Evolutionary conservation across 1,284 basidiomycete species (phyloP).

Genomic region (Tilletiaria anomala): DNA sequence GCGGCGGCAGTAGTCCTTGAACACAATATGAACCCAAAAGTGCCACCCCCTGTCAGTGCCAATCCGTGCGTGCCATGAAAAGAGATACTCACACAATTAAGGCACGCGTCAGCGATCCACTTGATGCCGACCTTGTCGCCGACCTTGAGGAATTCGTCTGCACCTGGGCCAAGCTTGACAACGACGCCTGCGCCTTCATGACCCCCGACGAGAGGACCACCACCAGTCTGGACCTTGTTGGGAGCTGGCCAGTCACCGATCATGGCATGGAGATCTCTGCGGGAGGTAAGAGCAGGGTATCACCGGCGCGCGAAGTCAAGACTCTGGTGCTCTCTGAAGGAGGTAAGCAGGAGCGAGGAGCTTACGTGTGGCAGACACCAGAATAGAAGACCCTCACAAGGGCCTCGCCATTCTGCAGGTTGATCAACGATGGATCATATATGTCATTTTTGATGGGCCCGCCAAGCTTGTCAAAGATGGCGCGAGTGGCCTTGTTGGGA

Average conservation of each 20-base stretch:
- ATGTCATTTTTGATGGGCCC: too few relatives aligned
- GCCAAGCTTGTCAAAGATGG: too few relatives aligned
- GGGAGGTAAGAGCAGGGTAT: too few relatives aligned
- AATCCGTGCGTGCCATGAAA: too few relatives aligned
- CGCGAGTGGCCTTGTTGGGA: too few relatives aligned
- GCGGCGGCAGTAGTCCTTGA: slow-evolving; percentile 58
- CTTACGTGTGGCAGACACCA: slow-evolving; percentile 26
- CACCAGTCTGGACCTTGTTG: slow-evolving; percentile 43
- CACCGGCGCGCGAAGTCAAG: too few relatives aligned
- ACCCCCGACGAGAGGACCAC: slow-evolving; percentile 63
- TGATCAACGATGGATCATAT: too few relatives aligned
- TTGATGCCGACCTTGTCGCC: slow-evolving; percentile 79
- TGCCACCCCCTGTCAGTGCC: too few relatives aligned
- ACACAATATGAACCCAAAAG: too few relatives aligned
- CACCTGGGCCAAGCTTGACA: slow-evolving; percentile 61
- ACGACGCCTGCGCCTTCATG: slow-evolving; percentile 56
- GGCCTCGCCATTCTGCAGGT: slow-evolving; percentile 64
- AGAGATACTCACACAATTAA: too few relatives aligned
- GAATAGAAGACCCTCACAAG: slow-evolving; percentile 53
- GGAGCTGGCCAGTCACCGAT: slow-evolving; percentile 36
- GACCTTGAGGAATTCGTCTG: slow-evolving; percentile 48
- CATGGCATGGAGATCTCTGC: slow-evolving; percentile 22
- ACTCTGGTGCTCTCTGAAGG: too few relatives aligned
- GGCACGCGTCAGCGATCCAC: slow-evolving; percentile 47
- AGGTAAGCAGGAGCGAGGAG: too few relatives aligned